A percentile compares a stretch with the other conserved stretches of the same genome.
phyloP scores from a whole-genome alignment of 352 stramenopile genomes.

The Phytophthora melonis region DNA sequence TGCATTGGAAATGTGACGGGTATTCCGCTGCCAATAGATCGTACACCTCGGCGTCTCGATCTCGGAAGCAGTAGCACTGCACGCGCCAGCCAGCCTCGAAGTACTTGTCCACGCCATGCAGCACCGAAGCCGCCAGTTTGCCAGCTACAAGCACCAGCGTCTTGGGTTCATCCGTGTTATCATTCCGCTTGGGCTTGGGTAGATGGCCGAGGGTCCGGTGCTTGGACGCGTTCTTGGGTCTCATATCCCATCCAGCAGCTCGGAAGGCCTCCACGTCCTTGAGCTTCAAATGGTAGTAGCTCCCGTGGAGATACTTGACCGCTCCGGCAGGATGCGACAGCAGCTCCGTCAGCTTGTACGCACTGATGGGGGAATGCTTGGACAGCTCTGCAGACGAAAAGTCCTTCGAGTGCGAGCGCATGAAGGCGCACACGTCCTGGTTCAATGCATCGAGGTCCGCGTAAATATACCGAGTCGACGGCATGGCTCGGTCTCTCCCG shows the following conservation, averaged over 20 bases:
- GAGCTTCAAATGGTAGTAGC: constrained; percentile 26
- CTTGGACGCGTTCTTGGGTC: constrained; percentile 28
- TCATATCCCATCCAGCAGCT: constrained; percentile 31
- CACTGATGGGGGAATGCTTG: constrained; percentile 26
- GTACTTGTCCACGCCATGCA: constrained; percentile 30
- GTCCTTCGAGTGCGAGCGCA: constrained; percentile 17
- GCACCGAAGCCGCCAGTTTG: constrained; percentile 14
- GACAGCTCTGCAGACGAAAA: constrained; percentile 24
- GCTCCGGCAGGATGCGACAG: constrained; percentile 8
- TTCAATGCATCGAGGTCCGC: constrained; percentile 35
- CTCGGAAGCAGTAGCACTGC: constrained; percentile 32
- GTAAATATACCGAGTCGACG: constrained; percentile 26
- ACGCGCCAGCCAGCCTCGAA: constrained; percentile 32
- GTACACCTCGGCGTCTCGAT: constrained; percentile 18
- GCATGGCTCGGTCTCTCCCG: constrained; percentile 30
- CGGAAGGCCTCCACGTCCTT: constrained; percentile 29
- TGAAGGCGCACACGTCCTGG: constrained; percentile 28
- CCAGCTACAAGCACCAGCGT: constrained; percentile 33
- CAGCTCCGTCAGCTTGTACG: constrained; percentile 25
- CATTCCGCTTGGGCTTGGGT: constrained; percentile 21
- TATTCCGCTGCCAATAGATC: constrained; percentile 14
- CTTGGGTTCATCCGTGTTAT: background rate
- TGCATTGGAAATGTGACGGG: constrained; percentile 22
- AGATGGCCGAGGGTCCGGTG: constrained; percentile 31
- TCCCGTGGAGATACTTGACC: constrained; percentile 21